Percentiles rank a stretch among this genome's conserved stretches.
Evolutionary conservation across 2,329 filamentous ascomycete species (phyloP).

Genomic region (Eutypella sp.): DNA sequence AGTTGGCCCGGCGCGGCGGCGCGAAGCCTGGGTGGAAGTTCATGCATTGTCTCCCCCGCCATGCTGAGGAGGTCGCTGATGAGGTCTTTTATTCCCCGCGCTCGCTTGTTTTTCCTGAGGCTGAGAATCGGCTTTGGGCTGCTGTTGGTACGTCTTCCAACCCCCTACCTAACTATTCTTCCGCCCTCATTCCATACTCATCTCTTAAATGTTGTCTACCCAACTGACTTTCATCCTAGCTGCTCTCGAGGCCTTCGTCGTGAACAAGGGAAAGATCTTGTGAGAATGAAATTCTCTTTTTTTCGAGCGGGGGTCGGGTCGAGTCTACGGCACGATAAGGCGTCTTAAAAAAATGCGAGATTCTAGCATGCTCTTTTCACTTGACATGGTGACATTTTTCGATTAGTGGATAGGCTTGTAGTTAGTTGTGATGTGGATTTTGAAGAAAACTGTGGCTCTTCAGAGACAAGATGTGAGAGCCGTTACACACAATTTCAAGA

Average conservation of each 20-base stretch:
- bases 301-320: not conserved
- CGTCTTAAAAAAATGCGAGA: not conserved
- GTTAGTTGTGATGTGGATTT: too few relatives aligned
- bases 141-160: conserved; percentile 64
- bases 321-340: not conserved
- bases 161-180: not conserved
- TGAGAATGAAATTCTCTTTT: conserved; percentile 13
- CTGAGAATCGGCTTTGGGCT: conserved; percentile 90
- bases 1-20: conserved; percentile 76
- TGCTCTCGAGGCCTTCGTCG: conserved; percentile 81
- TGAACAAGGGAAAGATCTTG: conserved; percentile 80
- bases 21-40: conserved; percentile 92
- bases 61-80: conserved; percentile 88
- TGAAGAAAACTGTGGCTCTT: too few relatives aligned
- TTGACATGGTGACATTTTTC: too few relatives aligned
- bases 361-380: too few relatives aligned
- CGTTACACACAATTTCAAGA: too few relatives aligned
- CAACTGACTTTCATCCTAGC: conserved; percentile 38
- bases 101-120: conserved; percentile 88
- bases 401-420: too few relatives aligned
- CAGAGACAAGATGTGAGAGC: too few relatives aligned
- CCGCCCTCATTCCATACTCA: not conserved
- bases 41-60: conserved; percentile 95
- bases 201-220: not conserved
- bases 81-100: conserved; percentile 87